Evolutionary conservation across 441 rosid species (phyloP).

Genomic region (Raphanus hybrid): DNA sequence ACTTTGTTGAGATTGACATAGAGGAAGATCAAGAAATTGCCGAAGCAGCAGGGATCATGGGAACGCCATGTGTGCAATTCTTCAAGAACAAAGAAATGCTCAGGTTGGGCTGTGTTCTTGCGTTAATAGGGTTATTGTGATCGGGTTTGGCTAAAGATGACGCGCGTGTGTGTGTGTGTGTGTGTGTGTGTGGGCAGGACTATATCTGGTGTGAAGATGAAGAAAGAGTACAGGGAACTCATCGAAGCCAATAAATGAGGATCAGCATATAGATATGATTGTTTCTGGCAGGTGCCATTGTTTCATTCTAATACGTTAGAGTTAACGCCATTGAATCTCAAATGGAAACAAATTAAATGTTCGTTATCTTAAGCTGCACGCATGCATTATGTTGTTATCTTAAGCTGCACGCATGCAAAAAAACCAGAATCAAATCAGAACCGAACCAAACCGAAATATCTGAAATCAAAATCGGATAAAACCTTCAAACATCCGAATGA

Average conservation of each 20-base stretch:
- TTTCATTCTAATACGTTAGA: constrained; percentile 44
- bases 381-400: constrained; percentile 15
- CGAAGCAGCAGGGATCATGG: constrained; percentile 98
- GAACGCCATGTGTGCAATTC: constrained; percentile 95
- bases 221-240: constrained; percentile 90
- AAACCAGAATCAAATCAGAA: too few relatives aligned
- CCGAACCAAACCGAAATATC: too few relatives aligned
- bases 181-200: constrained; percentile 61
- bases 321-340: constrained; percentile 37
- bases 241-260: constrained; percentile 82
- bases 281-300: constrained; percentile 49
- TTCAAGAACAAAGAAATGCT: constrained; percentile 95
- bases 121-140: not conserved
- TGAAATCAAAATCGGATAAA: too few relatives aligned
- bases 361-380: constrained; percentile 14
- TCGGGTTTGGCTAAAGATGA: constrained; percentile 25
- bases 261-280: constrained; percentile 29
- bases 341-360: constrained; percentile 31
- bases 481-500: too few relatives aligned
- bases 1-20: constrained; percentile 93
- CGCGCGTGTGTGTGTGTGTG: too few relatives aligned
- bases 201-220: constrained; percentile 92
- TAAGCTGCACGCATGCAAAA: not conserved
- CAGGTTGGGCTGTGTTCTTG: constrained; percentile 50
- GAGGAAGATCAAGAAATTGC: constrained; percentile 97